Evolutionary conservation across 352 stramenopile genomes (phyloP).

Genomic region (Pythium coloratum): DNA sequence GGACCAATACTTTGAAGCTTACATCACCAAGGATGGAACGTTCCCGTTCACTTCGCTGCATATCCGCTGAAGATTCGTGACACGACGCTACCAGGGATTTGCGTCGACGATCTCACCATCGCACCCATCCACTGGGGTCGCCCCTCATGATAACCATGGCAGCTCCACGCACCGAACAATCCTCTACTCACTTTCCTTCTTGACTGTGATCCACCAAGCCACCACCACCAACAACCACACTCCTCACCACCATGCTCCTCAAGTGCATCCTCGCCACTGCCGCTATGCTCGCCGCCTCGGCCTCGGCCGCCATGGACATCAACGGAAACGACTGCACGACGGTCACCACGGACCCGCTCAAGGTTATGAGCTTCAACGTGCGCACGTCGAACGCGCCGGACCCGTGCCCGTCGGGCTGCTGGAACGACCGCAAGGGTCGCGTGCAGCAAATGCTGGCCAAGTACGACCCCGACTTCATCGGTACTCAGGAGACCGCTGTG

Average conservation of each 20-base stretch:
- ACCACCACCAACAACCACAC: slow-evolving; percentile 1
- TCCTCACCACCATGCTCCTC: slow-evolving; percentile 10
- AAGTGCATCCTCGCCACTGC: slow-evolving; percentile 10
- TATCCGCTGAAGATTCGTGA: slow-evolving; percentile 4
- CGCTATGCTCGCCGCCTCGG: background rate
- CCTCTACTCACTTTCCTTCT: background rate
- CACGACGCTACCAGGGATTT: background rate
- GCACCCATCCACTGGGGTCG: background rate
- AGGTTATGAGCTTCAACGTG: slow-evolving; percentile 52
- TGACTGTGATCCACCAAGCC: background rate
- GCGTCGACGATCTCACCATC: background rate
- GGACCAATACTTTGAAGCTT: background rate
- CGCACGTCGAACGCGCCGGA: slow-evolving; percentile 65
- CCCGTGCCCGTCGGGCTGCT: slow-evolving; percentile 64
- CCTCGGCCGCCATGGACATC: background rate
- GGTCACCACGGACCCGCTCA: slow-evolving; percentile 12
- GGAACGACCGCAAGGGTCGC: slow-evolving; percentile 49
- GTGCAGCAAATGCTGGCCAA: slow-evolving; percentile 37
- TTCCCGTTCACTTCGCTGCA: slow-evolving; percentile 1
- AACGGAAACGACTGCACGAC: slow-evolving; percentile 9
- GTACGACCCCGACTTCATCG: slow-evolving; percentile 65
- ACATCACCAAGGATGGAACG: background rate
- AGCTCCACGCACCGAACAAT: background rate
- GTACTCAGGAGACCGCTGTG: slow-evolving; percentile 57
- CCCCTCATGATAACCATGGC: background rate